A percentile compares a stretch with the other conserved stretches of the same genome.
Evolutionary conservation across 106 monocot genomes (phyloP).

Genomic region (Acanthochlamys bracteata): DNA sequence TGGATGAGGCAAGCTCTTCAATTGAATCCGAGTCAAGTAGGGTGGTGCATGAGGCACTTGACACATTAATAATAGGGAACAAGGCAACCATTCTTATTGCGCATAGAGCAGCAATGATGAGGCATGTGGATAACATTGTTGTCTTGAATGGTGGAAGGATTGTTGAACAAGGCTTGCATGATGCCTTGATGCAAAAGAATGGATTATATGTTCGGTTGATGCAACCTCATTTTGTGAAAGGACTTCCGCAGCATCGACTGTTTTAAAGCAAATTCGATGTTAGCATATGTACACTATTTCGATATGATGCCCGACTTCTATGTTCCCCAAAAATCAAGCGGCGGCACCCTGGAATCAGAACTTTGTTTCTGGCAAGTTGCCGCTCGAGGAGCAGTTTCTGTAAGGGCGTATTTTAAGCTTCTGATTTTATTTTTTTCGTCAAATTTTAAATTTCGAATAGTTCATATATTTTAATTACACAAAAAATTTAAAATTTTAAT

Average conservation of each 20-base stretch:
- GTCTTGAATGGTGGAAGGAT: slow-evolving; percentile 93
- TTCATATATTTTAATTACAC: too few species aligned
- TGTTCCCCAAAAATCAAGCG: slow-evolving; percentile 11
- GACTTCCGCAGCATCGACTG: slow-evolving; percentile 68
- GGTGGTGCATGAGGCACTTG: slow-evolving; percentile 94
- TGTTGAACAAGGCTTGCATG: slow-evolving; percentile 91
- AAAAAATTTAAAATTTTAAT: too few species aligned
- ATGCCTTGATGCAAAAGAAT: slow-evolving; percentile 73
- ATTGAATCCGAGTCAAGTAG: slow-evolving; percentile 96
- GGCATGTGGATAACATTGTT: slow-evolving; percentile 93
- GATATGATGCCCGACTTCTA: slow-evolving; percentile 9
- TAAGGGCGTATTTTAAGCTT: too few species aligned
- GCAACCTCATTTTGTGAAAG: slow-evolving; percentile 97
- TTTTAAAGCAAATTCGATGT: slow-evolving; percentile 26
- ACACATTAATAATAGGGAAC: slow-evolving; percentile 92
- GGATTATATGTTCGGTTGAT: slow-evolving; percentile 90
- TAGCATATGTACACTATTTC: slow-evolving; percentile 34
- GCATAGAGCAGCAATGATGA: slow-evolving; percentile 96
- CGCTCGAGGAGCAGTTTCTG: too few species aligned
- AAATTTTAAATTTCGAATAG: too few species aligned
- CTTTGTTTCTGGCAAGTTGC: too few species aligned
- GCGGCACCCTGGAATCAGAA: not conserved
- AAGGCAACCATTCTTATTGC: slow-evolving; percentile 94
- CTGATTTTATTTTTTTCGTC: too few species aligned
- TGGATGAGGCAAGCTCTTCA: slow-evolving; percentile 94